Base-by-base conservation (phyloP, 1,139 yeast species). In the Suhomyces wounanorum region DNA sequence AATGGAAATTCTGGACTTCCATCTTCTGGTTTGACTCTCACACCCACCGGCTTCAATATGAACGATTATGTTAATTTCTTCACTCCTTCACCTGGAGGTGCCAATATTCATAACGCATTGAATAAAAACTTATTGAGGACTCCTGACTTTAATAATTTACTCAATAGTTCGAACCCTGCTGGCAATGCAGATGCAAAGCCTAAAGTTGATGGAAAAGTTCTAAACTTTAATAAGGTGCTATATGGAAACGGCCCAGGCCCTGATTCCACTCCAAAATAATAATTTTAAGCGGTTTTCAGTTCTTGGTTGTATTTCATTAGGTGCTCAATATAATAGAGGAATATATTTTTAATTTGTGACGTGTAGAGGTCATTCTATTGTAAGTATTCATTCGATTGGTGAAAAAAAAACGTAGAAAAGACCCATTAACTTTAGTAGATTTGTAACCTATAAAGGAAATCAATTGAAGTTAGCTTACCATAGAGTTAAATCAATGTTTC, bases 11-110 rank as follows among this genome's bases (percentile, higher is more conserved):
- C 57, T 40, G 74, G 70, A 10, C 63, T 75, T 40, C 81, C 81
- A 3, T 75, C 79, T 1, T 73, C 75, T 9, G 80, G 80, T 1
- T 63, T 77, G 45, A 72, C 67, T 3, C 65, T 75, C 46, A 81
- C 84, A 35, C 87, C 89, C 0, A 86, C 89, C 3, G 90, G 89
- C 8, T 88, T 89, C 70, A 87, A 89, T 64, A 82, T 89, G 84
- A 85, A 83, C 61, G 96, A 89, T 63, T 89, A 88, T 64, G 87
- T 89, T 43, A 86, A 87, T 63, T 82, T 85, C 59, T 84, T 85
- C 61, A 84, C 90, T 1, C 95, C 95, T 4, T 83, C 89, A 6
- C 94, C 94, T 0, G 78, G 79, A 1, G 68, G 69, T 14, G 70
- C 56, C 49, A 40, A 55, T 33, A 50, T 53, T 14, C 58, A 54